Percentiles rank a stretch among this genome's conserved stretches.
phyloP scores from a whole-genome alignment of 1,284 basidiomycete genomes.

The Ganoderma meredithae region DNA sequence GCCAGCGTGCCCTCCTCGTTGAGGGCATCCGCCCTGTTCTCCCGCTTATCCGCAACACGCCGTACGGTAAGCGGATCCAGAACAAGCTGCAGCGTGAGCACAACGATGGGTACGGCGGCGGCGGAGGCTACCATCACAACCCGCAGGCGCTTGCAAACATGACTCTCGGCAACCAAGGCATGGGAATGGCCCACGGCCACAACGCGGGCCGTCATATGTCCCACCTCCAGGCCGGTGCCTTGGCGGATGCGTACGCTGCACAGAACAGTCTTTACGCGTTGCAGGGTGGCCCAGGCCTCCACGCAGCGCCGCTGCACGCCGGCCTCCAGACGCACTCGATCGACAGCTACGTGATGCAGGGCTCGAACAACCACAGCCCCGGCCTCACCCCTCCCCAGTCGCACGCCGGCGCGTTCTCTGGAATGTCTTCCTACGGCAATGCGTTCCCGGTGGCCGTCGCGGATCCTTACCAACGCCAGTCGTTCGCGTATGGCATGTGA shows the following conservation, averaged over 20 bases:
- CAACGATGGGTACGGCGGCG: constrained; percentile 69
- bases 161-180: constrained; percentile 61
- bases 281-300: constrained; percentile 50
- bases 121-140: constrained; percentile 56
- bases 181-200: constrained; percentile 49
- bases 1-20: constrained; percentile 85
- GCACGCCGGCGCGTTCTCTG: constrained; percentile 62
- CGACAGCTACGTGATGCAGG: constrained; percentile 81
- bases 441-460: constrained; percentile 56
- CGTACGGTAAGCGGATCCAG: constrained; percentile 97
- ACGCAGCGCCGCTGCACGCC: constrained; percentile 62
- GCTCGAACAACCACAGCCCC: constrained; percentile 67
- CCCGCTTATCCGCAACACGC: constrained; percentile 95
- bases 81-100: constrained; percentile 96
- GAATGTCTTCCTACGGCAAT: constrained; percentile 59
- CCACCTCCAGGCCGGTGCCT: constrained; percentile 58
- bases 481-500: constrained; percentile 84
- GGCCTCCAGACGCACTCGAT: constrained; percentile 70
- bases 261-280: constrained; percentile 68
- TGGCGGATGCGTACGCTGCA: constrained; percentile 73
- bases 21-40: constrained; percentile 97
- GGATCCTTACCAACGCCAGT: constrained; percentile 74
- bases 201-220: constrained; percentile 61
- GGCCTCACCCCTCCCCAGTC: constrained; percentile 62
- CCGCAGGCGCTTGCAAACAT: constrained; percentile 70